Percentiles rank a stretch among this genome's conserved stretches.
phyloP scores from a whole-genome alignment of 495 filamentous ascomycete species.

The Hypoxylon fragiforme region DNA sequence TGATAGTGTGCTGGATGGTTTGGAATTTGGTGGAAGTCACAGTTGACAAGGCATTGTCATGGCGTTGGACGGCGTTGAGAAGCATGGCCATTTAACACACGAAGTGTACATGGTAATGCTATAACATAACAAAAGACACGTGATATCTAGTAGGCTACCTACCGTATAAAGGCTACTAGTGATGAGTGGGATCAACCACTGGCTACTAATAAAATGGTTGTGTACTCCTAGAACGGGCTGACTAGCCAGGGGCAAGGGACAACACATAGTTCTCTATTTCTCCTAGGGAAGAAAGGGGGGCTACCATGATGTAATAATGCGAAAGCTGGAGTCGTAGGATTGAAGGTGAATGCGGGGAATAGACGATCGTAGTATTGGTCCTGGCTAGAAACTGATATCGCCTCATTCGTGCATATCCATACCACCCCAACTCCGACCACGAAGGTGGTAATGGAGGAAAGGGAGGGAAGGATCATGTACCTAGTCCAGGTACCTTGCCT shows the following conservation, averaged over 20 bases:
- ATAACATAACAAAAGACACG: slow-evolving; percentile 6
- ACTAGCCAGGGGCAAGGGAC: too few relatives aligned
- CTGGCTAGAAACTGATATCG: not conserved
- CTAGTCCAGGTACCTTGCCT: too few relatives aligned
- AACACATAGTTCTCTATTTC: not conserved
- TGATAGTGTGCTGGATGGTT: slow-evolving; percentile 4
- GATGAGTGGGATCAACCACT: not conserved
- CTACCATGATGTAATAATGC: not conserved
- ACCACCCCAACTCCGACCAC: not conserved
- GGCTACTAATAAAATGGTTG: not conserved
- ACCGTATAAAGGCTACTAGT: not conserved
- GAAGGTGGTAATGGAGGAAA: not conserved
- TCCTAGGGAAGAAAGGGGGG: not conserved
- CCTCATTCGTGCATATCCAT: not conserved
- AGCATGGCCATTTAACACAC: slow-evolving; percentile 1
- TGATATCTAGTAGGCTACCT: too few relatives aligned
- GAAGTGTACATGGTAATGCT: slow-evolving; percentile 4
- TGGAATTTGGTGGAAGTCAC: not conserved
- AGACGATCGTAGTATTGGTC: not conserved
- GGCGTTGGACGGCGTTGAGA: slow-evolving; percentile 19
- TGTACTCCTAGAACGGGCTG: not conserved
- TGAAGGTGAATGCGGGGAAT: not conserved
- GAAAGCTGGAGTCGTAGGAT: not conserved
- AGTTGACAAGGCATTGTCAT: slow-evolving; percentile 13
- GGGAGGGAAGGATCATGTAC: too few relatives aligned